A percentile compares a stretch with the other conserved stretches of the same genome.
phyloP scores from a whole-genome alignment of 2,329 filamentous ascomycete genomes.

The Corynespora cassiicola region DNA sequence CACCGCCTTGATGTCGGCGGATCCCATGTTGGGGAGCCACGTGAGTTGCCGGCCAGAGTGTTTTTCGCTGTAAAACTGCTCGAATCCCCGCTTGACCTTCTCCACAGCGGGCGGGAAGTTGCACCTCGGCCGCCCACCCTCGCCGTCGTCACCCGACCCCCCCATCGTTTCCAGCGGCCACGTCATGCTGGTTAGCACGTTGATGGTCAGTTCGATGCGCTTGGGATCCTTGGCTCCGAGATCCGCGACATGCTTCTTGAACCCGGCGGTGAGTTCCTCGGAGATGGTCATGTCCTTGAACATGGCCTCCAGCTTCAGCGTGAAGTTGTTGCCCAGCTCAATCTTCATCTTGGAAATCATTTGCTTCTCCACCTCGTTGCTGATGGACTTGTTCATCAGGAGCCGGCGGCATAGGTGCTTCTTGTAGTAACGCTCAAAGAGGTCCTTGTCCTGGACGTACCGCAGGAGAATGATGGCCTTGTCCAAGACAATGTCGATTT shows the following conservation, averaged over 20 bases:
- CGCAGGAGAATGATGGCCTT: slow-evolving; percentile 88
- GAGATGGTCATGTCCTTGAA: slow-evolving; percentile 95
- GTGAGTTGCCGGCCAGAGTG: slow-evolving; percentile 88
- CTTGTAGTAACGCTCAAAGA: slow-evolving; percentile 98
- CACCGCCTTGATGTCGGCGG: slow-evolving; percentile 82
- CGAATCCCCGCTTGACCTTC: slow-evolving; percentile 81
- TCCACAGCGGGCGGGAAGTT: slow-evolving; percentile 79
- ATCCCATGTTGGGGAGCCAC: slow-evolving; percentile 80
- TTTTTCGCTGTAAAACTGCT: slow-evolving; percentile 85
- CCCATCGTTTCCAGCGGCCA: slow-evolving; percentile 93
- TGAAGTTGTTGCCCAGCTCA: slow-evolving; percentile 93
- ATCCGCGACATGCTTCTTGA: slow-evolving; percentile 72
- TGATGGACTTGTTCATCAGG: slow-evolving; percentile 87
- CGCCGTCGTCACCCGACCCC: slow-evolving; percentile 60
- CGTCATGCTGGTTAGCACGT: slow-evolving; percentile 88
- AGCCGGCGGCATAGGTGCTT: slow-evolving; percentile 90
- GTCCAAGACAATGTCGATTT: slow-evolving; percentile 83
- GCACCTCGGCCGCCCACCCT: slow-evolving; percentile 58
- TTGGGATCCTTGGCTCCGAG: slow-evolving; percentile 63
- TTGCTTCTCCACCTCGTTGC: slow-evolving; percentile 89
- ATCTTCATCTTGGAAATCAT: slow-evolving; percentile 98
- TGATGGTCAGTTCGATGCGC: slow-evolving; percentile 80
- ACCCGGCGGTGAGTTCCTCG: slow-evolving; percentile 78
- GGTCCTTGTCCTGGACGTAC: slow-evolving; percentile 89
- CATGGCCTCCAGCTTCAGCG: slow-evolving; percentile 92